Evolutionary conservation across 108 stramenopile genomes (phyloP), one percentile per base, ranked within the genome.

Genomic region (Conticribra guillardii): DNA sequence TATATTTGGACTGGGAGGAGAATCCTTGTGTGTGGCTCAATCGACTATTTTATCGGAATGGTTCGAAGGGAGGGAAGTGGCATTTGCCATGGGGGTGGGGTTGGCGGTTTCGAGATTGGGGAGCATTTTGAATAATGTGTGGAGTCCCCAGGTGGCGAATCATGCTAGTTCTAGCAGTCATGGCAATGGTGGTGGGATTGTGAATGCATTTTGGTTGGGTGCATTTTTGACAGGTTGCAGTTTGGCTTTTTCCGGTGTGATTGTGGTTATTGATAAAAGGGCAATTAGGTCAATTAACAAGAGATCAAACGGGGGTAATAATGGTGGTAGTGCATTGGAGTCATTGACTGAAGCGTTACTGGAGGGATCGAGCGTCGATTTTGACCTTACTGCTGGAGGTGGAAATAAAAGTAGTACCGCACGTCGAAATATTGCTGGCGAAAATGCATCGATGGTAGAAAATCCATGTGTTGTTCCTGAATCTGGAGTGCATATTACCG

Each of bases 1-100:
- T 23, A 44, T 91, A 23, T 88, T 75, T 52, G 90, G 90, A 4
- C 52, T 88, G 3, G 90, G 90, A 0, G 87, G 83, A 3, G 90
- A 91, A 63, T 71, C 59, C 1, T 21, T 86, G 17, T 72, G 69
- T 27, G 90, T 91, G 18, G 84, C 85, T 16, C 67, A 79, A 61
- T 83, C 82, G 8, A 83, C 85, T 4, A 47, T 86, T 7, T 21
- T 87, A 24, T 81, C 85, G 2, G 64, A 82, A 23, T 91, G 90
- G 90, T 91, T 91, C 64, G 54, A 54, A 27, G 87, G 84, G 0
- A 70, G 37, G 27, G 86, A 90, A 54, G 30, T 85, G 21, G 89
- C 89, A 22, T 63, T 90, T 23, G 84, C 86, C 28, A 82, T 90
- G 63, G 89, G 87, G 8, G 54, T 87, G 0, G 76, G 72, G 29